Base-by-base conservation (phyloP, 768 basidiomycete species). In the Kwoniella heveanensis region DNA sequence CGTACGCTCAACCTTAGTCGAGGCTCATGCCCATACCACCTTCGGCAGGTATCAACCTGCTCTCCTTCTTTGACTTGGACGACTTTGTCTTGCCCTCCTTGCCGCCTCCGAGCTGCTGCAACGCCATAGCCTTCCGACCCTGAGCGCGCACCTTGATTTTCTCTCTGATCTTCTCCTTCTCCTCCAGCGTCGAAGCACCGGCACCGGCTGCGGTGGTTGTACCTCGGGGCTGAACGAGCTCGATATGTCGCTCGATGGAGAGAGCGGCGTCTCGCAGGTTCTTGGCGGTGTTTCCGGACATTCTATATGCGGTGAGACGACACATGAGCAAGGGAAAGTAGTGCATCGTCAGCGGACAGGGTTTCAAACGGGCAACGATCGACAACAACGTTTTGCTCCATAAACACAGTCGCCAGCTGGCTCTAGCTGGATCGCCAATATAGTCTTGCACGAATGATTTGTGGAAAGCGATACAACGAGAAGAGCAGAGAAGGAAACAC, bases 1-100 rank as follows among this genome's bases (percentile, higher is more conserved):
- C 48, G 22, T 19, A 10, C 22, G 48, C 48, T 13, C 17, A 26
- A 15, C 10, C 51, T 64, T 57, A 76, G 54, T 78, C 77, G 25
- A 67, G 32, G n/a, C 67, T 50, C 93, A 96, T 97, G 26, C 86
- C 88, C 93, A 96, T 95, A 1, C 88, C 87, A 27, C 86, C 88
- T 15, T 90, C 90, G 65, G 91, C 90, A 68, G 85, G 86, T 37
- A 95, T 83, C 52, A 97, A 85, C 39, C 89, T 90, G 77, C 85
- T 89, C 67, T 71, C 72, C 68, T 71, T 76, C 60, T 85, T 80
- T 75, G 87, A 89, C 69, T 83, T 81, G 8, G 88, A 69, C 21
- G 51, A 55, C 54, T 32, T 32, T 32, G 32, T 32, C 29, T 49
- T 49, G 48, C 25, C 48, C 26, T 55, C 71, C 29, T 49, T 49